These are phyloP conservation scores for Crucibulum cyathiforme DNA, from an alignment of 1,284 basidiomycete genomes.

Conservation along the genomic window DNA sequence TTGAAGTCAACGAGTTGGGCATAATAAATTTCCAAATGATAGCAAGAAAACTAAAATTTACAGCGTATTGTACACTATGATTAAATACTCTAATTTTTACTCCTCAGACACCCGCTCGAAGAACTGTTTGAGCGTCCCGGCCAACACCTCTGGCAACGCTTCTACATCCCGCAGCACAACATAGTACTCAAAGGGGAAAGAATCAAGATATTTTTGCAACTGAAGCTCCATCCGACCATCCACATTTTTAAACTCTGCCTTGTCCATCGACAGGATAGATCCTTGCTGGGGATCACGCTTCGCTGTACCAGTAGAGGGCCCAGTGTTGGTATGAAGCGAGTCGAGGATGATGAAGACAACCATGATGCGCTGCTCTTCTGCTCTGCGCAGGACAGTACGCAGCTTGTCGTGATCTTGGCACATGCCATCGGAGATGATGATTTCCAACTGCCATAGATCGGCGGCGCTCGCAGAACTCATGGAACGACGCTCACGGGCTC, in stretches of 20 bases:
- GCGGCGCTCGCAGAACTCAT: constrained; percentile 67
- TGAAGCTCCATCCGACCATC: constrained; percentile 89
- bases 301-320: constrained; percentile 20
- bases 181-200: constrained; percentile 99
- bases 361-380: constrained; percentile 92
- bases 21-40: too few relatives aligned
- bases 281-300: constrained; percentile 43
- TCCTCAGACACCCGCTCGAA: constrained; percentile 80
- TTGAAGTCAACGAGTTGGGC: too few relatives aligned
- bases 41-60: background rate
- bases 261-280: constrained; percentile 94
- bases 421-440: constrained; percentile 98
- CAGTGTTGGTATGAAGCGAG: constrained; percentile 66
- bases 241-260: constrained; percentile 87
- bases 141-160: constrained; percentile 89
- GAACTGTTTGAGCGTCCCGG: constrained; percentile 93
- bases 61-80: background rate
- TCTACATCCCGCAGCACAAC: constrained; percentile 93
- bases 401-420: constrained; percentile 95
- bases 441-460: constrained; percentile 97
- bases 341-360: constrained; percentile 98
- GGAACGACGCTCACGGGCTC: constrained; percentile 71
- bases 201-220: constrained; percentile 90
- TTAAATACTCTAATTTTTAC: constrained; percentile 33
- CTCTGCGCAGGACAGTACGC: constrained; percentile 81